Conservation (phyloP, 2,329 filamentous ascomycete genomes). For the Fusarium praegraminearum region DNA sequence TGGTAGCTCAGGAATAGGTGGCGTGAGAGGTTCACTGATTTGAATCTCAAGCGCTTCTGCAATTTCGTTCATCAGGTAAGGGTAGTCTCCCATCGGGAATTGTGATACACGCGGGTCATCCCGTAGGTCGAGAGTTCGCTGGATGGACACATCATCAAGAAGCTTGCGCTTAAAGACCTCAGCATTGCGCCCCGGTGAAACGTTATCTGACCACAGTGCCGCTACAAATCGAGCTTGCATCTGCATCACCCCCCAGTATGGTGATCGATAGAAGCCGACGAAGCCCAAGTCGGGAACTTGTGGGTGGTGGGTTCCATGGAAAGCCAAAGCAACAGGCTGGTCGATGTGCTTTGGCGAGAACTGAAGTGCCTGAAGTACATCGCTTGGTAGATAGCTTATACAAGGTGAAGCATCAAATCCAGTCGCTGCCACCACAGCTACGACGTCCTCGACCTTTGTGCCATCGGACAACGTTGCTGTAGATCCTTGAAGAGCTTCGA, state of each 20-base stretch:
- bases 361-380: constrained; percentile 67
- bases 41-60: constrained; percentile 67
- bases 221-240: constrained; percentile 82
- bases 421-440: constrained; percentile 78
- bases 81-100: constrained; percentile 87
- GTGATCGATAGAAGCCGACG: constrained; percentile 85
- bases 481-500: constrained; percentile 52
- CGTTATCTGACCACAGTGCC: constrained; percentile 64
- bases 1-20: constrained; percentile 50
- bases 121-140: constrained; percentile 64
- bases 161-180: constrained; percentile 56
- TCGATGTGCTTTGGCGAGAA: constrained; percentile 66
- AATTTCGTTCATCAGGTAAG: constrained; percentile 80
- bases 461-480: constrained; percentile 51
- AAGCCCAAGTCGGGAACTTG: constrained; percentile 76
- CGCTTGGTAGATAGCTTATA: constrained; percentile 71
- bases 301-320: constrained; percentile 73
- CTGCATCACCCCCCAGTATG: constrained; percentile 89
- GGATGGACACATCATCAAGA: constrained; percentile 58
- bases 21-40: constrained; percentile 51
- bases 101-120: constrained; percentile 68
- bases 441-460: constrained; percentile 65
- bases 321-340: constrained; percentile 75
- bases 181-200: constrained; percentile 36
- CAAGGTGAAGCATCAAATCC: constrained; percentile 76